These are phyloP conservation scores for Ceriops zippeliana DNA, from an alignment of 345 rosid species.

Conservation along the genomic window DNA sequence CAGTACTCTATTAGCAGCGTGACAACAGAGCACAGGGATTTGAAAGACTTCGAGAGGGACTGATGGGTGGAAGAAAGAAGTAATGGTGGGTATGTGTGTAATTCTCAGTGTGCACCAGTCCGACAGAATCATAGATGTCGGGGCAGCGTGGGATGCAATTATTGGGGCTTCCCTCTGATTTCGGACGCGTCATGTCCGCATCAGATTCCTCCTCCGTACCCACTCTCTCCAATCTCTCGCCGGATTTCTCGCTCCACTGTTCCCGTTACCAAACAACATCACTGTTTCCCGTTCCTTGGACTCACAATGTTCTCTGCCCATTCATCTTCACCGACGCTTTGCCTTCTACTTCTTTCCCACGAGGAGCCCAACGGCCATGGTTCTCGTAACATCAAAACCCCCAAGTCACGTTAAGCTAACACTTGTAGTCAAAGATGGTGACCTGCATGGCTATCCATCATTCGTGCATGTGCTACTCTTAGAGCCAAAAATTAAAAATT, in stretches of 20 bases:
- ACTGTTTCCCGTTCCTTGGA: conserved; percentile 5
- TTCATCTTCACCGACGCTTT: neutral
- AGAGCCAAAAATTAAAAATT: neutral
- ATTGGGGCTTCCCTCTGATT: conserved; percentile 58
- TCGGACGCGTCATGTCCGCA: conserved; percentile 61
- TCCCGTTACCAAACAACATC: conserved; percentile 29
- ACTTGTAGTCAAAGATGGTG: neutral
- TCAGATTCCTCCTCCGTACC: conserved; percentile 62
- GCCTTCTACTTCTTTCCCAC: neutral
- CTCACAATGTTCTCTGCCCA: neutral
- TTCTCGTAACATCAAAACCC: too few species aligned
- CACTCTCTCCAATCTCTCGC: conserved; percentile 26
- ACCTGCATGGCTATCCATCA: neutral
- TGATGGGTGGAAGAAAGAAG: conserved; percentile 11
- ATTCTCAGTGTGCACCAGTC: conserved; percentile 4
- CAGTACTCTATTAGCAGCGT: too few species aligned
- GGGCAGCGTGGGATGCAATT: conserved; percentile 64
- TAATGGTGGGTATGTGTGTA: neutral
- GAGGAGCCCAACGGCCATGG: neutral
- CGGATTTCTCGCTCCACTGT: conserved; percentile 53
- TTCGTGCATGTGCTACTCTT: neutral
- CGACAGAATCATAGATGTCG: conserved; percentile 58
- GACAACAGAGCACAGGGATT: too few species aligned
- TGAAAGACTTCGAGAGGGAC: too few species aligned
- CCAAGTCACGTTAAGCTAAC: neutral